Evolutionary conservation across 2,329 filamentous ascomycete genomes (phyloP).

Genomic region (Colletotrichum tofieldiae): DNA sequence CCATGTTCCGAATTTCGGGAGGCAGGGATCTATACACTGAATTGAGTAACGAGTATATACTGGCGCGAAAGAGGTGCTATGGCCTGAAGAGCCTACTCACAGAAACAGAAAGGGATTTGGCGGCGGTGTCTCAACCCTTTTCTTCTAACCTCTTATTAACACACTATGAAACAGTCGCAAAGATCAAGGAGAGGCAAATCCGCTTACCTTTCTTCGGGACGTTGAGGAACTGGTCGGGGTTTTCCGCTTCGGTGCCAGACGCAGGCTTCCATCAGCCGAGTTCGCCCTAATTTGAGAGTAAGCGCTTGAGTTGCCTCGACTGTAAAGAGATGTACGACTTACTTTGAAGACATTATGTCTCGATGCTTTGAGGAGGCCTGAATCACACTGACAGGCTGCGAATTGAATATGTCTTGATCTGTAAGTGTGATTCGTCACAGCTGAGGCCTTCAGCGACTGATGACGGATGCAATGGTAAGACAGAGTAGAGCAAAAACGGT

Average conservation of each 20-base stretch:
- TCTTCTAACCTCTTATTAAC: not conserved
- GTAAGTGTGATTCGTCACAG: no score
- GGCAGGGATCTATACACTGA: not conserved
- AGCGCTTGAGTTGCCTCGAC: not conserved
- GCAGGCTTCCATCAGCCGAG: not conserved
- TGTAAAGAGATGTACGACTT: not conserved
- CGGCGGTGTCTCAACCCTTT: not conserved
- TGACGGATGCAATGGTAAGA: not conserved
- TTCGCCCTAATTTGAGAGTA: not conserved
- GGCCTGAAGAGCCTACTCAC: not conserved
- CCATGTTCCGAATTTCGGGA: not conserved
- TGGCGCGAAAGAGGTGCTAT: not conserved
- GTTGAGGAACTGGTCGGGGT: not conserved
- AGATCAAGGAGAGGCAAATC: no score
- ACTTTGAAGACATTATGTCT: not conserved
- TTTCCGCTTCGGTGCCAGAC: not conserved
- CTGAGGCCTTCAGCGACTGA: not conserved
- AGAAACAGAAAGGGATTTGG: not conserved
- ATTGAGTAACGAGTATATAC: not conserved
- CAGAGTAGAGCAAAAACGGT: not conserved
- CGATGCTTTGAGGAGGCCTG: not conserved
- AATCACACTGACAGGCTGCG: not conserved
- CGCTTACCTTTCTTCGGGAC: not conserved
- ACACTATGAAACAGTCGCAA: accelerated
- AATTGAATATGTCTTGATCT: not conserved